Evolutionary conservation across 305 asterid species (phyloP).

Genomic region (Fraxinus xanthoxyloides): DNA sequence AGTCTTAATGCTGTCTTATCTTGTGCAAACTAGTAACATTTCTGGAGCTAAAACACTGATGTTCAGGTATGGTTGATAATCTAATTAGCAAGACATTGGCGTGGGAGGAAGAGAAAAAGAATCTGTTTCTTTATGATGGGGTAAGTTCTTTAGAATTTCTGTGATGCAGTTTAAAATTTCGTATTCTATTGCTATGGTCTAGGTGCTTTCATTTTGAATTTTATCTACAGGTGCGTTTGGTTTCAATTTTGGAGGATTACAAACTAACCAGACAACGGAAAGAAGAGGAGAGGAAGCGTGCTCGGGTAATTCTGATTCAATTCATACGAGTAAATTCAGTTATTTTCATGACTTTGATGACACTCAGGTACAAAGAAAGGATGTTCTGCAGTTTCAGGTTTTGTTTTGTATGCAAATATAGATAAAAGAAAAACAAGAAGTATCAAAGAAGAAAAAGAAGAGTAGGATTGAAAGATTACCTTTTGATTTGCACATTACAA

Average conservation of each 20-base stretch:
- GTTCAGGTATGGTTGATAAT: conserved; percentile 72
- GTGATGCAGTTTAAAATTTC: conserved; percentile 14
- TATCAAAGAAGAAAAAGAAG: not conserved
- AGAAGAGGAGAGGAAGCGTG: conserved; percentile 83
- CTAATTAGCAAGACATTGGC: conserved; percentile 66
- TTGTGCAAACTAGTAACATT: conserved; percentile 13
- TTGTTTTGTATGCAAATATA: not conserved
- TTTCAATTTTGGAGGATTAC: conserved; percentile 84
- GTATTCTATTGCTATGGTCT: not conserved
- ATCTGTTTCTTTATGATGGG: conserved; percentile 81
- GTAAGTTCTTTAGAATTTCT: conserved; percentile 43
- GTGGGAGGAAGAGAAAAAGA: conserved; percentile 85
- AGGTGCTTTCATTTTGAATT: not conserved
- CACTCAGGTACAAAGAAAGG: not conserved
- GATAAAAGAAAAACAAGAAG: not conserved
- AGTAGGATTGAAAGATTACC: not conserved
- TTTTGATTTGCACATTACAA: not conserved
- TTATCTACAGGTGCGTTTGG: conserved; percentile 68
- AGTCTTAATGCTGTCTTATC: not conserved
- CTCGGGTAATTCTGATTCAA: conserved; percentile 51
- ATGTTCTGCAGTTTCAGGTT: not conserved
- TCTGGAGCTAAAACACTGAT: conserved; percentile 26
- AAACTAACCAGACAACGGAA: conserved; percentile 66
- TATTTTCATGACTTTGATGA: not conserved
- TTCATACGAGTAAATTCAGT: not conserved